Evolutionary conservation across 2,329 filamentous ascomycete species (phyloP), one percentile per base, ranked within the genome.

Genomic region (Diaporthe sp.): DNA sequence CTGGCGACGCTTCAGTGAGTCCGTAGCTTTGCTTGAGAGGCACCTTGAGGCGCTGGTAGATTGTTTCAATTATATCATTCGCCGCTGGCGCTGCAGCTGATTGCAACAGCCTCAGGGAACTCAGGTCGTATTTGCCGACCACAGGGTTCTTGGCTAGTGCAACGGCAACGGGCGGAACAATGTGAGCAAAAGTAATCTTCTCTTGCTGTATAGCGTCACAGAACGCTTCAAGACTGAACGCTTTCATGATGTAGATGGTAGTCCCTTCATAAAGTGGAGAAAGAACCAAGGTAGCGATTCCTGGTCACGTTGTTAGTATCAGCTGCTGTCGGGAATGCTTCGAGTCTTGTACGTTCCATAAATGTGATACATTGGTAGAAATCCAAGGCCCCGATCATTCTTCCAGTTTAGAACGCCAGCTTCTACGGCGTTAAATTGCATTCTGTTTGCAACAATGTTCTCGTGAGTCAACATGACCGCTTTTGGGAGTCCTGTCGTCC

Each of bases 21-120:
- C 96, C 96, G 80, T 97, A 98, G n/a, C 94, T 95, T 84, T 98
- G 96, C 86, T 97, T 98, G 75, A 97, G 91, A 3, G 93, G 92
- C 27, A 97, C 88, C 65, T 91, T 91, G 74, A 96, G 90, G 13
- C 95, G 91, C 30, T 89, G 83, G 86, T 94, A 94, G 4, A 96
- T 90, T 10, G 91, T 89, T 71, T 94, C 90, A 1, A 96, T 93
- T 1, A 98, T 89, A 76, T 98, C 95, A 12, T 65, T 63, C 17
- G 25, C 39, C 6, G 87, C 78, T 0, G 89, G 90, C 3, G 90
- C 90, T 0, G 90, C 90, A 22, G 90, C 90, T 69, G 84, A 87
- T 1, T 84, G 80, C 2, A 89, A 83, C 6, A 82, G 78, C 35
- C 84, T 83, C 1, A 92, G 82, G 53, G 83, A 87, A 27, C 83